phyloP scores from a whole-genome alignment of 108 stramenopile genomes.

The Cyclostephanos invisitatus region DNA sequence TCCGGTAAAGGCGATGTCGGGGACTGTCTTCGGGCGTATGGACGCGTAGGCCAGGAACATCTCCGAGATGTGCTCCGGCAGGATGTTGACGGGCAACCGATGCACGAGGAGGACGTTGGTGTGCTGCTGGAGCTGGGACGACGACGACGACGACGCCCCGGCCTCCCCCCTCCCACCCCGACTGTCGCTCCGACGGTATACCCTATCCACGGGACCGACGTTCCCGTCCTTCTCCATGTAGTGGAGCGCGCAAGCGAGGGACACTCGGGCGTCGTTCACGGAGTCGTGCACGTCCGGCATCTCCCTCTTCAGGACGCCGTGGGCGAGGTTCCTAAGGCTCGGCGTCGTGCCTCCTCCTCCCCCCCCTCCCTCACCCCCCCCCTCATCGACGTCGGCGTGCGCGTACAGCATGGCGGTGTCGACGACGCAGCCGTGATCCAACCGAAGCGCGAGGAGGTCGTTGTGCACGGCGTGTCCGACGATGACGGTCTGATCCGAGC shows the following conservation, averaged over 20 bases:
- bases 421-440: constrained; percentile 81
- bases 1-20: constrained; percentile 66
- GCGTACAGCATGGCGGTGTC: constrained; percentile 87
- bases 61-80: constrained; percentile 53
- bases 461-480: constrained; percentile 93
- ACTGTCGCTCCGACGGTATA: constrained; percentile 30
- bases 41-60: constrained; percentile 76
- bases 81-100: constrained; percentile 65
- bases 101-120: constrained; percentile 69
- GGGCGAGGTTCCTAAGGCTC: constrained; percentile 76
- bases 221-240: constrained; percentile 55
- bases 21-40: constrained; percentile 61
- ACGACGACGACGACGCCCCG: background rate
- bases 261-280: constrained; percentile 83
- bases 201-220: constrained; percentile 60
- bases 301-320: constrained; percentile 51
- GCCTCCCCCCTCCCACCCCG: background rate
- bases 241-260: constrained; percentile 60
- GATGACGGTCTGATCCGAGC: constrained; percentile 90
- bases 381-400: background rate
- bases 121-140: background rate
- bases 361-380: too few species aligned
- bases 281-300: constrained; percentile 89
- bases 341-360: constrained; percentile 32
- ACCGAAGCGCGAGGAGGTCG: constrained; percentile 85